phyloP scores from a whole-genome alignment of 306 rosid genomes.

The Heteromeles arbutifolia region DNA sequence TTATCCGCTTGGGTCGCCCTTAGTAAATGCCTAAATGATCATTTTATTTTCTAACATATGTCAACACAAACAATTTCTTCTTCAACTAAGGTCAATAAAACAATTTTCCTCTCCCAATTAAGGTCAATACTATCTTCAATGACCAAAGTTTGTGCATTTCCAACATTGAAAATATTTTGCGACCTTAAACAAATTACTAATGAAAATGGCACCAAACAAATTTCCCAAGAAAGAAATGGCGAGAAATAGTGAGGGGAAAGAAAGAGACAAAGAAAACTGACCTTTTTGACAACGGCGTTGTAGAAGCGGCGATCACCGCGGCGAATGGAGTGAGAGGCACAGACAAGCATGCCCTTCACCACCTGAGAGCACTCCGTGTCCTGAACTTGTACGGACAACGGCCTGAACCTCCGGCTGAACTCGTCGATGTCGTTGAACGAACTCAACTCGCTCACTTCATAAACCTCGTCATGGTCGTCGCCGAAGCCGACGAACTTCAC shows the following conservation, averaged over 20 bases:
- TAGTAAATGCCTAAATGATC: too few relatives aligned
- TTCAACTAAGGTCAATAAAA: too few relatives aligned
- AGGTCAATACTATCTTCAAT: too few relatives aligned
- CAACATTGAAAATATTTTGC: too few relatives aligned
- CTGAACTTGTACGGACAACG: slow-evolving; percentile 35
- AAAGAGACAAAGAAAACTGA: not conserved
- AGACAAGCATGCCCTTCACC: slow-evolving; percentile 15
- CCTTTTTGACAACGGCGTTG: slow-evolving; percentile 36
- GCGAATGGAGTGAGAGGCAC: slow-evolving; percentile 24
- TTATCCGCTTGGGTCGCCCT: too few relatives aligned
- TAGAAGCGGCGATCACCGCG: slow-evolving; percentile 38
- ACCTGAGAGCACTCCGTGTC: slow-evolving; percentile 31
- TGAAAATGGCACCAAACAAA: not conserved
- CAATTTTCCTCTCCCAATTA: too few relatives aligned
- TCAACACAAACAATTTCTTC: too few relatives aligned
- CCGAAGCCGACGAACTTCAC: slow-evolving; percentile 20
- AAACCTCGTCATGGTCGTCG: slow-evolving; percentile 5
- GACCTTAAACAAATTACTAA: too few relatives aligned
- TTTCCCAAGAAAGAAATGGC: not conserved
- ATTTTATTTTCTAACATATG: too few relatives aligned
- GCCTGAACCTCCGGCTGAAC: slow-evolving; percentile 29
- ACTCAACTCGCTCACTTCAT: not conserved
- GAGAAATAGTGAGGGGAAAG: not conserved
- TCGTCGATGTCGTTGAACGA: slow-evolving; percentile 15
- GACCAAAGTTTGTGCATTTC: too few relatives aligned